These are phyloP conservation scores for Striga hermonthica DNA, from an alignment of 305 asterid species.

Conservation along the genomic window DNA sequence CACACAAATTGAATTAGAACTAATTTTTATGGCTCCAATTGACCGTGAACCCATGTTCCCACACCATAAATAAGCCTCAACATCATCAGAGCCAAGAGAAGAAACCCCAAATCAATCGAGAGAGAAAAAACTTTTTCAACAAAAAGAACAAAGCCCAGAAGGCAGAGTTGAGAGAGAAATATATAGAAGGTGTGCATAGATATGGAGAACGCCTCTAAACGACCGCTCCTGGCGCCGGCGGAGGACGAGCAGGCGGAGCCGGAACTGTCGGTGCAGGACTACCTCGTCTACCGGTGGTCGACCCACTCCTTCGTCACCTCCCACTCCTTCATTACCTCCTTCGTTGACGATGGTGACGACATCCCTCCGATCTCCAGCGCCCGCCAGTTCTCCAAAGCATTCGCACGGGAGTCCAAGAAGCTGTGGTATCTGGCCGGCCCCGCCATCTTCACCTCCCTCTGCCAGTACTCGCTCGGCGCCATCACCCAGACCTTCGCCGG, in stretches of 20 bases:
- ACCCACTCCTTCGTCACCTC: slow-evolving; percentile 12
- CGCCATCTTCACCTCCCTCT: slow-evolving; percentile 45
- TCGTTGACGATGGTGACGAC: slow-evolving; percentile 33
- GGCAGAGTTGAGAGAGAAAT: too few species aligned
- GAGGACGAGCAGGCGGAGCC: slow-evolving; percentile 28
- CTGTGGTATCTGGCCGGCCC: slow-evolving; percentile 60
- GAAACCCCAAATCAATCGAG: too few species aligned
- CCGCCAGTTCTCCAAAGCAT: slow-evolving; percentile 34
- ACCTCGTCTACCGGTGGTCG: slow-evolving; percentile 16
- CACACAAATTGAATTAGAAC: too few species aligned
- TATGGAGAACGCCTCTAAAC: slow-evolving; percentile 25
- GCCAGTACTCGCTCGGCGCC: slow-evolving; percentile 51
- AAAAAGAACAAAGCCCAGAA: too few species aligned
- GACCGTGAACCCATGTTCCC: too few species aligned
- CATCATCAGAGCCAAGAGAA: too few species aligned
- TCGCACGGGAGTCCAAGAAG: slow-evolving; percentile 41
- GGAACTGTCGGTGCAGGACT: slow-evolving; percentile 14
- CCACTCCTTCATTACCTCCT: slow-evolving; percentile 25
- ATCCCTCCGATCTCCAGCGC: slow-evolving; percentile 28
- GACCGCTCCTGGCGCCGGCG: slow-evolving; percentile 26
- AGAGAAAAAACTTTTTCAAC: too few species aligned
- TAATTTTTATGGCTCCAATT: too few species aligned
- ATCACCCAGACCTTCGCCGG: slow-evolving; percentile 56
- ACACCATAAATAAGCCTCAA: too few species aligned
- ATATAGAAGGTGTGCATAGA: too few species aligned